Percentiles rank a stretch among this genome's conserved stretches.
Evolutionary conservation across 1,284 basidiomycete species (phyloP).

Genomic region (Kalmanozyma brasiliensis): DNA sequence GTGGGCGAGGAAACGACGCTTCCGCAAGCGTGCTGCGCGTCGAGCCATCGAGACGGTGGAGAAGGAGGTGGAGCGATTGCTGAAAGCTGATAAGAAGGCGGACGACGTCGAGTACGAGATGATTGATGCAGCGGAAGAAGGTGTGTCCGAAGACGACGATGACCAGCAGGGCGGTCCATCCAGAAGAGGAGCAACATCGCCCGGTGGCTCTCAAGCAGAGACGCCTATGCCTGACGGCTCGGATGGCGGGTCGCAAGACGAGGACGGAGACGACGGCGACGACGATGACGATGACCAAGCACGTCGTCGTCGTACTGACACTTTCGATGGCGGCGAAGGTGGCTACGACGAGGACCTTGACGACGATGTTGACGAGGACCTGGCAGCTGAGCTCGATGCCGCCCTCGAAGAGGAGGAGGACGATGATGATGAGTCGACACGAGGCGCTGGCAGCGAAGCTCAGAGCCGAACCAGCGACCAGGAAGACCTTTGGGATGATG

Average conservation of each 20-base stretch:
- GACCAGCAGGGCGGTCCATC: slow-evolving; percentile 32
- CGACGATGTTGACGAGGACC: slow-evolving; percentile 73
- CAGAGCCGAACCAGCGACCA: slow-evolving; percentile 56
- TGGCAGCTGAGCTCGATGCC: slow-evolving; percentile 71
- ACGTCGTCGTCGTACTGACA: slow-evolving; percentile 22
- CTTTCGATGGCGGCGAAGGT: slow-evolving; percentile 66
- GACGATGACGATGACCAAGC: slow-evolving; percentile 13
- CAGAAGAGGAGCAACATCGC: slow-evolving; percentile 54
- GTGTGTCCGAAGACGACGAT: slow-evolving; percentile 52
- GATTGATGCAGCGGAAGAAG: slow-evolving; percentile 62
- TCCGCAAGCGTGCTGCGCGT: slow-evolving; percentile 87
- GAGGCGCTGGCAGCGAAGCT: slow-evolving; percentile 64
- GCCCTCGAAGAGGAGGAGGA: slow-evolving; percentile 68
- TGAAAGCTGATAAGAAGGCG: slow-evolving; percentile 86
- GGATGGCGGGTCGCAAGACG: slow-evolving; percentile 35
- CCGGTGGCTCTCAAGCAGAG: slow-evolving; percentile 34
- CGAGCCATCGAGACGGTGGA: slow-evolving; percentile 97
- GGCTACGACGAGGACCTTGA: slow-evolving; percentile 70
- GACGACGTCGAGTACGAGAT: slow-evolving; percentile 73
- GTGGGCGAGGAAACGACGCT: slow-evolving; percentile 89
- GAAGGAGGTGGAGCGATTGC: slow-evolving; percentile 89
- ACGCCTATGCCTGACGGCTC: slow-evolving; percentile 36
- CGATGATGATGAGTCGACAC: slow-evolving; percentile 71
- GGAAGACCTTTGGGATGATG: slow-evolving; percentile 62
- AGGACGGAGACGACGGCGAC: slow-evolving; percentile 38